Evolutionary conservation across 768 basidiomycete genomes (phyloP), one percentile per base, ranked within the genome.

Genomic region (Neoboletus brunneissimus): DNA sequence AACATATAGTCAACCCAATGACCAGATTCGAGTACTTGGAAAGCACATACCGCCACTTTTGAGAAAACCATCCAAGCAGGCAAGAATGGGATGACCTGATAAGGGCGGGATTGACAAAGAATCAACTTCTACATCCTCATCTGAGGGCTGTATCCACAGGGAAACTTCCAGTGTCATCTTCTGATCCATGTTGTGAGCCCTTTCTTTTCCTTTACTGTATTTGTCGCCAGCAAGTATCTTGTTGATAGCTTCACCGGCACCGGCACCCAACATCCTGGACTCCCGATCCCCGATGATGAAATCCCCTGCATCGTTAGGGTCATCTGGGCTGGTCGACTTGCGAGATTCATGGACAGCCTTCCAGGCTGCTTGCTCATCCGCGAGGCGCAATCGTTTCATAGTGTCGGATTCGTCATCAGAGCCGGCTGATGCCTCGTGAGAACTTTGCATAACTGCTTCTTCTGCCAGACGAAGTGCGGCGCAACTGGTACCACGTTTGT

Each of bases 401-500:
- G 41, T n/a, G 52, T 71, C 68, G 42, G 68, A 61, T 35, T 70
- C 69, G 35, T 58, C 54, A 40, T 53, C 55, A 12, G 51, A 56
- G n/a, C 25, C 34, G 1, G 55, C 29, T 10, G 54, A 58, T 35
- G 72, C 47, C 22, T 75, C 62, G 4, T 60, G 49, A 40, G 68
- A 68, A 51, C 65, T 74, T 49, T 72, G 69, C 37, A 62, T 68
- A 4, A 76, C 55, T 13, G 73, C 73, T 41, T 64, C 68, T 59
- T 84, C 82, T 15, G 83, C 84, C 15, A 66, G 77, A 57, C 67
- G 73, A 51, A 82, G 64, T 9, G 77, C 81, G 9, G 76, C 70
- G 15, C 46, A 68, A 42, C 77, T 77, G 27, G 75, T 73, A 15
- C 72, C 71, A 22, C 60, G 72, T 41, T 60, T 67, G 6, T 72